Evolutionary conservation across 1,139 yeast genomes (phyloP).

Genomic region (Suhomyces coccinellae): DNA sequence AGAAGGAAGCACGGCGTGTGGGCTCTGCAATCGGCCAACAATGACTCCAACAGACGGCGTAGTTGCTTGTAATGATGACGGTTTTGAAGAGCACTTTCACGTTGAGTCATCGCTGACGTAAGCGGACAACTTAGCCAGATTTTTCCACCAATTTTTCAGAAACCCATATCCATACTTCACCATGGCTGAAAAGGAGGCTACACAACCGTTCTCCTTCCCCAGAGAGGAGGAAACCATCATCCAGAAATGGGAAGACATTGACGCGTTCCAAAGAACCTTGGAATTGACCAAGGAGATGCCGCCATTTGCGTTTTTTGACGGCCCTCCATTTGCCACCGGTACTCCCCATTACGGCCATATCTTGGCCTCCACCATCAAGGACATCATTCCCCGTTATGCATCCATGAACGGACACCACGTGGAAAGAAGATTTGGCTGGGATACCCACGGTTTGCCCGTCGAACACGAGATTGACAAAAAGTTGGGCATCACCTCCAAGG

Average conservation of each 20-base stretch:
- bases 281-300: constrained; percentile 84
- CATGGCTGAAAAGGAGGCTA: constrained; percentile 36
- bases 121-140: not conserved
- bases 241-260: constrained; percentile 80
- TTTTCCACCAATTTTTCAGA: constrained; percentile 4
- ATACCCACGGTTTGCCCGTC: constrained; percentile 97
- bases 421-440: constrained; percentile 99
- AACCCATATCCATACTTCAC: not conserved
- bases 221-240: constrained; percentile 83
- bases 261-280: constrained; percentile 87
- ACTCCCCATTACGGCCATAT: constrained; percentile 99
- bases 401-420: constrained; percentile 96
- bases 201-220: constrained; percentile 63
- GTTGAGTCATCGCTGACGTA: constrained; percentile 7
- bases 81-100: not conserved
- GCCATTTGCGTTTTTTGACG: constrained; percentile 92
- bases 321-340: constrained; percentile 99
- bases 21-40: too few species aligned
- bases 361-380: constrained; percentile 94
- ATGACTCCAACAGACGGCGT: too few species aligned
- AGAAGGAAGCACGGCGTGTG: too few species aligned
- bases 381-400: constrained; percentile 95
- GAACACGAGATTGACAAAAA: constrained; percentile 99
- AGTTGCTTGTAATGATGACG: too few species aligned
- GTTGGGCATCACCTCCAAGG: constrained; percentile 88